phyloP scores from a whole-genome alignment of 305 asterid genomes.

The Andrographis paniculata region DNA sequence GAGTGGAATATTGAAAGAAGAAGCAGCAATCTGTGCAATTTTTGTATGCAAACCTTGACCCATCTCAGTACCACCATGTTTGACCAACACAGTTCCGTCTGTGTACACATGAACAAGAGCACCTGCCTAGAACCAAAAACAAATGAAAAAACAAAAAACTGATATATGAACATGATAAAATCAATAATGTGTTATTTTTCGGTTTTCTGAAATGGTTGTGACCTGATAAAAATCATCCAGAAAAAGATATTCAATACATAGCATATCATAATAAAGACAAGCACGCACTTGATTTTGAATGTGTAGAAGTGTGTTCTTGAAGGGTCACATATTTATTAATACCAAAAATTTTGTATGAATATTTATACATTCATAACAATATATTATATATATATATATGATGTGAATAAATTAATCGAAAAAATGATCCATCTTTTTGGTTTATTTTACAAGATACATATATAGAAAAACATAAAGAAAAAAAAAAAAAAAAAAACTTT shows the following conservation, averaged over 20 bases:
- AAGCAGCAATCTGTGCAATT: conserved; percentile 94
- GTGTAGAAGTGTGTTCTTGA: too few relatives aligned
- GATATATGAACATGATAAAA: background rate
- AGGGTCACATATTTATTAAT: too few relatives aligned
- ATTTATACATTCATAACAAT: too few relatives aligned
- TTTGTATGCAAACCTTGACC: conserved; percentile 98
- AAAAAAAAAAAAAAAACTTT: too few relatives aligned
- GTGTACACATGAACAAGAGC: conserved; percentile 96
- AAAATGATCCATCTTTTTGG: too few relatives aligned
- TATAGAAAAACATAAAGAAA: too few relatives aligned
- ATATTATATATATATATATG: too few relatives aligned
- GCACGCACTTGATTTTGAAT: too few relatives aligned
- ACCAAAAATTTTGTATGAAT: too few relatives aligned
- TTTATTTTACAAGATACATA: too few relatives aligned
- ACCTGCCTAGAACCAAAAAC: conserved; percentile 73
- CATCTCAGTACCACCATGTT: conserved; percentile 98
- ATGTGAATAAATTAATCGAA: too few relatives aligned
- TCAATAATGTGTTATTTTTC: background rate
- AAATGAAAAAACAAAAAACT: background rate
- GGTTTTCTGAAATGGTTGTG: background rate
- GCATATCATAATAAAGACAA: too few relatives aligned
- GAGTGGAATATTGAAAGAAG: conserved; percentile 77
- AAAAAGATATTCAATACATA: background rate
- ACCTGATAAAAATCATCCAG: background rate
- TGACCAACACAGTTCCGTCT: conserved; percentile 92